Evolutionary conservation across 129 eudicot species (phyloP).

Genomic region (Sambucus nigra): DNA sequence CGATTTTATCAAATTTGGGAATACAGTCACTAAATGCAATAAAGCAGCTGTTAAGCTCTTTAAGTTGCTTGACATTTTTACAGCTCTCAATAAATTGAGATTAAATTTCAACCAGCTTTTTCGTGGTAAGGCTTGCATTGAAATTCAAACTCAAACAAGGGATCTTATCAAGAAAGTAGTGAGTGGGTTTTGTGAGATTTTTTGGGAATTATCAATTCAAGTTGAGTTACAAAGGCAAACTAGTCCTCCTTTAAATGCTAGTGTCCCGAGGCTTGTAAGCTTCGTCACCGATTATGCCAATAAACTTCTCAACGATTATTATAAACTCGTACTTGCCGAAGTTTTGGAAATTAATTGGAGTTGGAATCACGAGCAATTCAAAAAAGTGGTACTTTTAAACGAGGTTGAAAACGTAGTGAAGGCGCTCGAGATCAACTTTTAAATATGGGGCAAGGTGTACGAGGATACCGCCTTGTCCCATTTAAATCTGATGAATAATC

Average conservation of each 20-base stretch:
- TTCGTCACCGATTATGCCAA: slow-evolving; percentile 57
- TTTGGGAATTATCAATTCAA: slow-evolving; percentile 52
- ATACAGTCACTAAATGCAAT: slow-evolving; percentile 44
- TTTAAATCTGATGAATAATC: slow-evolving; percentile 73
- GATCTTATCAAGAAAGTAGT: slow-evolving; percentile 60
- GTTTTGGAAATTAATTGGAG: slow-evolving; percentile 56
- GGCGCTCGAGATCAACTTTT: slow-evolving; percentile 55
- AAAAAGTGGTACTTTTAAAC: slow-evolving; percentile 20
- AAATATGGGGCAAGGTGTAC: slow-evolving; percentile 57
- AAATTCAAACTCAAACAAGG: slow-evolving; percentile 55
- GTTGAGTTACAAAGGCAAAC: slow-evolving; percentile 55
- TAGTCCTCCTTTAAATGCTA: slow-evolving; percentile 58
- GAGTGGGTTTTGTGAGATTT: slow-evolving; percentile 50
- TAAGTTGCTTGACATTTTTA: slow-evolving; percentile 57
- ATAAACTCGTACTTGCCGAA: slow-evolving; percentile 37
- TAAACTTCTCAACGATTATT: slow-evolving; percentile 55
- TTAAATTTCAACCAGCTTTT: slow-evolving; percentile 62
- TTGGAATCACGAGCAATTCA: slow-evolving; percentile 38
- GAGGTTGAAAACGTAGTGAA: slow-evolving; percentile 48
- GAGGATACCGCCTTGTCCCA: slow-evolving; percentile 41
- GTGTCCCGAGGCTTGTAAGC: slow-evolving; percentile 52
- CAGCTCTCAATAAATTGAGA: slow-evolving; percentile 41
- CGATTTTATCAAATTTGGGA: slow-evolving; percentile 50
- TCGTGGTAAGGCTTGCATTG: slow-evolving; percentile 44
- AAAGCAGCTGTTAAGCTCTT: slow-evolving; percentile 74